Conservation (phyloP, 1,284 basidiomycete species). For the Hemileia vastatrix region DNA sequence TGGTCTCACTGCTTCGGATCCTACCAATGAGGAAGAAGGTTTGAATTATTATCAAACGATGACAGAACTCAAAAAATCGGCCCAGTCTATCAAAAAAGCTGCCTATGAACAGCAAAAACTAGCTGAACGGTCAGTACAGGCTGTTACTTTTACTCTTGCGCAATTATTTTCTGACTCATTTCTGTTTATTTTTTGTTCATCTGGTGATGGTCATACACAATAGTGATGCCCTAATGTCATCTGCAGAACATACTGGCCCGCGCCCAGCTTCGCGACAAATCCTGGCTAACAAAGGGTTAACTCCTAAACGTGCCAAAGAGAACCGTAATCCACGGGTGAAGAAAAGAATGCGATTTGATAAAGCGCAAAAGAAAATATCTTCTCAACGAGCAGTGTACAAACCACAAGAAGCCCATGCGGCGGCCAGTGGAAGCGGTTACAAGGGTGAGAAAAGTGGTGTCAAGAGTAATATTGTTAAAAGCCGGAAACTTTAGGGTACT, state of each 20-base stretch:
- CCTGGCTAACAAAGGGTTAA: conserved; percentile 82
- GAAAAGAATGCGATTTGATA: conserved; percentile 80
- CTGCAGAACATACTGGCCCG: conserved; percentile 53
- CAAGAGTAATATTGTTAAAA: conserved; percentile 67
- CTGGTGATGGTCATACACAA: no score
- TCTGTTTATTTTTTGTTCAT: no score
- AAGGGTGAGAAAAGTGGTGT: conserved; percentile 61
- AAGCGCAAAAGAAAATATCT: conserved; percentile 79
- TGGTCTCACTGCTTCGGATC: conserved; percentile 46
- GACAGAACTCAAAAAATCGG: conserved; percentile 59
- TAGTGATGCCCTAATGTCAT: conserved; percentile 18
- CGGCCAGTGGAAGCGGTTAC: conserved; percentile 47
- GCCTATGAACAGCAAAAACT: conserved; percentile 62
- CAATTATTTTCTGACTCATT: background rate
- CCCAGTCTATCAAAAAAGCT: conserved; percentile 66
- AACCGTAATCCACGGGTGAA: conserved; percentile 92
- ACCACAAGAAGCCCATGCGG: conserved; percentile 55
- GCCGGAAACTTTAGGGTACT: conserved; percentile 53
- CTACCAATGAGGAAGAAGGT: conserved; percentile 43
- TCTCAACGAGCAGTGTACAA: conserved; percentile 82
- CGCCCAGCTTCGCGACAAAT: conserved; percentile 79
- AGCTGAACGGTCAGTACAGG: conserved; percentile 54
- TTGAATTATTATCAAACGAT: conserved; percentile 83
- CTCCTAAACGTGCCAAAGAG: conserved; percentile 66
- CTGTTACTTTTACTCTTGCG: background rate